Conservation (phyloP, 805 yeast genomes). For the Sungouiella blattae region DNA sequence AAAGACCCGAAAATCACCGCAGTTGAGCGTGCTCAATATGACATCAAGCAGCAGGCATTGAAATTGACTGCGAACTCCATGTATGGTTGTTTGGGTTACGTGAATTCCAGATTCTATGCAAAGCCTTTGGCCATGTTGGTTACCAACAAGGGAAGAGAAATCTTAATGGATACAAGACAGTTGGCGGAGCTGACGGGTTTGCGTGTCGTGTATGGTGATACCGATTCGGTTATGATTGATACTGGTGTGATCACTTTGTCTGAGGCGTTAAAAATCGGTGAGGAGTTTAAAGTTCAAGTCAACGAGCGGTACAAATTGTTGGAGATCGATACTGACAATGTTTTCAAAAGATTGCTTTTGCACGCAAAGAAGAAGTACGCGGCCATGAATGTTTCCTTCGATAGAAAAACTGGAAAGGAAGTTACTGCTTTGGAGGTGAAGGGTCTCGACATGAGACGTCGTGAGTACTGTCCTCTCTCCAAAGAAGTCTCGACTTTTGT, state of each 20-base stretch:
- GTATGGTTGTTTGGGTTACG: constrained; percentile 97
- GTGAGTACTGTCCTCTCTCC: constrained; percentile 92
- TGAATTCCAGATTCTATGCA: constrained; percentile 89
- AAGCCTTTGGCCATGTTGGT: constrained; percentile 94
- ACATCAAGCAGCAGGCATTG: constrained; percentile 92
- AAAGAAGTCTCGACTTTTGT: constrained; percentile 81
- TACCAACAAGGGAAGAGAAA: constrained; percentile 93
- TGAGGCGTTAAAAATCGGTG: constrained; percentile 82
- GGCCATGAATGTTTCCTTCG: constrained; percentile 64
- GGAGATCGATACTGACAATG: constrained; percentile 94
- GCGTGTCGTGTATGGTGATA: constrained; percentile 94
- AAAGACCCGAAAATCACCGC: constrained; percentile 66
- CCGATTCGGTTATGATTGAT: constrained; percentile 98
- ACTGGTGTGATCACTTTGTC: constrained; percentile 66
- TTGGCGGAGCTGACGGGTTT: constrained; percentile 82
- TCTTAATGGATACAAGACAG: constrained; percentile 87
- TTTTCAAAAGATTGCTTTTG: constrained; percentile 75
- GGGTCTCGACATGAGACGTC: constrained; percentile 94
- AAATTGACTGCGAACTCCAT: constrained; percentile 98
- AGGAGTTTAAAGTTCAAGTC: constrained; percentile 76
- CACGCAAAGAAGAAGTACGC: constrained; percentile 98
- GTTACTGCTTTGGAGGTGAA: constrained; percentile 72
- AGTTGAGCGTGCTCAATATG: constrained; percentile 76
- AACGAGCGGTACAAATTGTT: constrained; percentile 83
- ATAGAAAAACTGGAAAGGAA: constrained; percentile 52